Conservation (phyloP, 768 basidiomycete genomes). For the Sporobolomyces phaffii region DNA sequence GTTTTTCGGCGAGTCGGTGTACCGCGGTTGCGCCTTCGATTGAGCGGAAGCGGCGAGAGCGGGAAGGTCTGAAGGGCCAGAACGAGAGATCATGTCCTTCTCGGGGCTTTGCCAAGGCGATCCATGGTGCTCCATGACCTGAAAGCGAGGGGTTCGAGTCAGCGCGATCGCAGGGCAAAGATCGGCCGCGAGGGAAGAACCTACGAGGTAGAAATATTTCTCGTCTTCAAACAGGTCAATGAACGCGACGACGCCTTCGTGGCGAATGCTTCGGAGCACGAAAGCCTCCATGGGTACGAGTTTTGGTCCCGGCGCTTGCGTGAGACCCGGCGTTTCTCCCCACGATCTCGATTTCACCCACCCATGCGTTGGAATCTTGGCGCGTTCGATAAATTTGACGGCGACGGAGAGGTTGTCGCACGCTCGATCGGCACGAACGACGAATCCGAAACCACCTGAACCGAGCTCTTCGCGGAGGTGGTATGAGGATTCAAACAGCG, state of each 20-base stretch:
- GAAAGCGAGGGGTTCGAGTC: not conserved
- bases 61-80: conserved; percentile 9
- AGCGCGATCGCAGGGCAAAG: too few relatives aligned
- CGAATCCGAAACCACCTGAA: conserved; percentile 89
- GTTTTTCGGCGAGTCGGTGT: not conserved
- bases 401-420: conserved; percentile 65
- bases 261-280: conserved; percentile 65
- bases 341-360: conserved; percentile 43
- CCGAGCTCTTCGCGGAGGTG: conserved; percentile 55
- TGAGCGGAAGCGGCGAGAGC: conserved; percentile 1
- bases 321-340: conserved; percentile 26
- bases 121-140: conserved; percentile 68
- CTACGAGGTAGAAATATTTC: conserved; percentile 77
- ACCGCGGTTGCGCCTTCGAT: conserved; percentile 2
- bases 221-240: conserved; percentile 78
- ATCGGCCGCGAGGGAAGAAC: too few relatives aligned
- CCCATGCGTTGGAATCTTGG: conserved; percentile 39
- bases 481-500: conserved; percentile 44
- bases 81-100: conserved; percentile 3
- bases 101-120: conserved; percentile 61
- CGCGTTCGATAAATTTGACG: conserved; percentile 79
- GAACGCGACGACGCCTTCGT: conserved; percentile 75
- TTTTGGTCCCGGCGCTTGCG: conserved; percentile 25
- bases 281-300: conserved; percentile 72
- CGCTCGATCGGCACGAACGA: conserved; percentile 73